These are phyloP conservation scores for Aspergillus vadensis DNA, from an alignment of 2,329 filamentous ascomycete genomes.

Conservation along the genomic window DNA sequence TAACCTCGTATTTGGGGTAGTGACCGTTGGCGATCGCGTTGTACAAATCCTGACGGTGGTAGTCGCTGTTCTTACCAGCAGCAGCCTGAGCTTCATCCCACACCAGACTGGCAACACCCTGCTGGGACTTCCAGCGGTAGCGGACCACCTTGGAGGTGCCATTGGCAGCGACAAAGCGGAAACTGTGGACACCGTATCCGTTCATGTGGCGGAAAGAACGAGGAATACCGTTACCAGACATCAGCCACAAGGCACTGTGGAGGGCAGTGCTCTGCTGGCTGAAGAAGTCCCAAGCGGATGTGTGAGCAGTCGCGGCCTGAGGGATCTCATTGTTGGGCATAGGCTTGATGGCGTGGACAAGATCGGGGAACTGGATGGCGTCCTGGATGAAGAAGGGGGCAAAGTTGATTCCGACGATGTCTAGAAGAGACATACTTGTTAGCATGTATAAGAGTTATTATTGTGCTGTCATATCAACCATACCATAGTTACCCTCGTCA, in stretches of 20 bases:
- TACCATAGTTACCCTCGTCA: constrained; percentile 66
- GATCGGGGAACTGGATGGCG: constrained; percentile 45
- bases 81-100: constrained; percentile 72
- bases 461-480: neutral
- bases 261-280: constrained; percentile 43
- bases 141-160: constrained; percentile 41
- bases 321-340: constrained; percentile 43
- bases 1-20: constrained; percentile 68
- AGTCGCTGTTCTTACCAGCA: constrained; percentile 70
- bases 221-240: constrained; percentile 44
- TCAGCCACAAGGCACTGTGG: constrained; percentile 50
- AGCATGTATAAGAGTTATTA: neutral
- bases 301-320: constrained; percentile 51
- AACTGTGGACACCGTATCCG: constrained; percentile 44
- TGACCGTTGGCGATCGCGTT: constrained; percentile 68
- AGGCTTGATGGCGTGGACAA: constrained; percentile 46
- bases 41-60: constrained; percentile 68
- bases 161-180: constrained; percentile 39
- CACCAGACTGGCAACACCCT: constrained; percentile 53
- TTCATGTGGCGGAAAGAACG: constrained; percentile 42
- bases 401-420: constrained; percentile 42
- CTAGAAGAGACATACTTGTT: constrained; percentile 17
- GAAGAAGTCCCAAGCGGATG: constrained; percentile 56
- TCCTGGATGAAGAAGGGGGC: constrained; percentile 49
- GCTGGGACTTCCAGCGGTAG: constrained; percentile 41